Evolutionary conservation across 1,284 basidiomycete species (phyloP).

Genomic region (Naganishia sp.): DNA sequence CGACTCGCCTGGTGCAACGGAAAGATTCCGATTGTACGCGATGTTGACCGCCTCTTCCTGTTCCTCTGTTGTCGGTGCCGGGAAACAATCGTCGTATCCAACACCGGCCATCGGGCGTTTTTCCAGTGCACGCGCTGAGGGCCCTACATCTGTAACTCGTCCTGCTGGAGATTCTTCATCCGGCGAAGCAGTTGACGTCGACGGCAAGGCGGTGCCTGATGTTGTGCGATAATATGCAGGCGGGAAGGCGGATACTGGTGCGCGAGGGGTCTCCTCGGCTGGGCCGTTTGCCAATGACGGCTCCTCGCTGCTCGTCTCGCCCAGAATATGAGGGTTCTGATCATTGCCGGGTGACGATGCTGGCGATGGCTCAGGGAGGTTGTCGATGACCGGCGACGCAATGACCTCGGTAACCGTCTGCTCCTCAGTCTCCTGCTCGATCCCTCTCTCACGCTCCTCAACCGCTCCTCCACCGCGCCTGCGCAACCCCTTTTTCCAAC

Average conservation of each 20-base stretch:
- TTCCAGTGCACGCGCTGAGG: slow-evolving; percentile 36
- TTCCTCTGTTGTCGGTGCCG: slow-evolving; percentile 51
- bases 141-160: background rate
- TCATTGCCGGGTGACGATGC: background rate
- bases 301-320: background rate
- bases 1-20: background rate
- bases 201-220: background rate
- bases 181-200: background rate
- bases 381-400: background rate
- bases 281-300: background rate
- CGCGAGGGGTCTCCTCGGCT: background rate
- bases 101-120: slow-evolving; percentile 43
- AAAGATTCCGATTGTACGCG: slow-evolving; percentile 40
- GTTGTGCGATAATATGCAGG: slow-evolving; percentile 35
- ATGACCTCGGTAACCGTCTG: background rate
- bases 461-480: background rate
- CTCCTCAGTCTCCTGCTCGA: background rate
- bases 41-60: slow-evolving; percentile 48
- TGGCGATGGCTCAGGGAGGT: too few relatives aligned
- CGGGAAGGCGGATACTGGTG: slow-evolving; percentile 21
- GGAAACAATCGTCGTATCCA: slow-evolving; percentile 46
- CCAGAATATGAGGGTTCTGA: background rate
- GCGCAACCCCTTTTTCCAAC: slow-evolving; percentile 23
- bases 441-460: background rate
- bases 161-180: background rate